Evolutionary conservation across 106 monocot genomes (phyloP).

Genomic region (Phalaenopsis equestris): DNA sequence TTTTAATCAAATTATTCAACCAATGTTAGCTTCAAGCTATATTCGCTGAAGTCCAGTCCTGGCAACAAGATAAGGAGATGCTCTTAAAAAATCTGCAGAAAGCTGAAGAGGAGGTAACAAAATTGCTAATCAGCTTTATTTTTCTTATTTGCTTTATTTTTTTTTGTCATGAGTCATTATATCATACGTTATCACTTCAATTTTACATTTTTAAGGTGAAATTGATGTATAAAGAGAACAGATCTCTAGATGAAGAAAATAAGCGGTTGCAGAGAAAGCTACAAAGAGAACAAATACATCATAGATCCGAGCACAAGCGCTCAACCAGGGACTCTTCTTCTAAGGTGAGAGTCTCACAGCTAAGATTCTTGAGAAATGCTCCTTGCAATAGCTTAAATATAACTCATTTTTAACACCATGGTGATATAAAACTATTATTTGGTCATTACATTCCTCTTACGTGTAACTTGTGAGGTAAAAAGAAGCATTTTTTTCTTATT

Average conservation of each 20-base stretch:
- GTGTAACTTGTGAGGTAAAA: too few species aligned
- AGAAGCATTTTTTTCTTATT: background rate
- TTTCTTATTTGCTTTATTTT: background rate
- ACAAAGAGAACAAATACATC: constrained; percentile 32
- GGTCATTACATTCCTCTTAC: too few species aligned
- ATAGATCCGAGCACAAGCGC: constrained; percentile 37
- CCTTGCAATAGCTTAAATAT: too few species aligned
- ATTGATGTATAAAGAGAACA: constrained; percentile 66
- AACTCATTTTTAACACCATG: too few species aligned
- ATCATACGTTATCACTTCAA: background rate
- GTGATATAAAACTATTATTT: too few species aligned
- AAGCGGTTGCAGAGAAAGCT: constrained; percentile 47
- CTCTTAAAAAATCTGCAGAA: constrained; percentile 57
- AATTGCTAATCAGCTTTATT: background rate
- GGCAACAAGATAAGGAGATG: constrained; percentile 66
- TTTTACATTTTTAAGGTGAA: constrained; percentile 44
- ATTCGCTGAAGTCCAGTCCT: constrained; percentile 42
- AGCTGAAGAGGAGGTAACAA: constrained; percentile 81
- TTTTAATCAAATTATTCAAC: background rate
- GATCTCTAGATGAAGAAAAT: constrained; percentile 62
- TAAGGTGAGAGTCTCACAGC: background rate
- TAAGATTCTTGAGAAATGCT: too few species aligned
- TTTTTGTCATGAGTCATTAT: background rate
- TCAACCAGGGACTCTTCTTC: constrained; percentile 40
- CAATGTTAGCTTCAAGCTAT: constrained; percentile 7